phyloP scores from a whole-genome alignment of 2,329 filamentous ascomycete species.

The Fusarium floridanum region DNA sequence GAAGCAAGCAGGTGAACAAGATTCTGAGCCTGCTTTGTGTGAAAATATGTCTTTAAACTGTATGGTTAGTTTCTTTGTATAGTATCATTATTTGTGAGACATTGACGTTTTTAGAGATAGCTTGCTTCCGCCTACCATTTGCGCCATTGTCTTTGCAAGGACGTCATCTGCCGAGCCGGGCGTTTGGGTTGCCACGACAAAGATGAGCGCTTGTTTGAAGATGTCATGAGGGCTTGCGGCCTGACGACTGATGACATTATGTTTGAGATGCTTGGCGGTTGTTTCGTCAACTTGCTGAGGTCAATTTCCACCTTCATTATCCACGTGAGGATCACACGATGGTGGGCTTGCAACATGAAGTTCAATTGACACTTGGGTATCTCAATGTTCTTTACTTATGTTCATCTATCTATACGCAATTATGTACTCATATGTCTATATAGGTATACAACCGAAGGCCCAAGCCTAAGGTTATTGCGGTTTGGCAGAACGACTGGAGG shows the following conservation, averaged over 20 bases:
- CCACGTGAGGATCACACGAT: neutral
- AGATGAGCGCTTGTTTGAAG: neutral
- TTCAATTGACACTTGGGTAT: neutral
- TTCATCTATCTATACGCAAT: neutral
- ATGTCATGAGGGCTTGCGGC: neutral
- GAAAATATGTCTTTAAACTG: neutral
- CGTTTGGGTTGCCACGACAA: neutral
- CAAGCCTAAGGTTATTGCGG: neutral
- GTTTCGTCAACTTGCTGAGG: neutral
- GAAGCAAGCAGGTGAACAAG: neutral
- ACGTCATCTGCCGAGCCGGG: neutral
- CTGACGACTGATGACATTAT: neutral
- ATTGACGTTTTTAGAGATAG: neutral
- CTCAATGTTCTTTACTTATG: neutral
- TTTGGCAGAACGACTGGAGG: neutral
- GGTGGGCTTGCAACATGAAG: neutral
- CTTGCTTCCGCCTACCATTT: slow-evolving; percentile 1
- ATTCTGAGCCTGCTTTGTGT: neutral
- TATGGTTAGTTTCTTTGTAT: neutral
- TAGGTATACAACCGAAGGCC: neutral
- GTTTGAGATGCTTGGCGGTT: neutral
- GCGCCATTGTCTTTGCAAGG: neutral
- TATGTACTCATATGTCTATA: neutral
- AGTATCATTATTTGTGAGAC: neutral
- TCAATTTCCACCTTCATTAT: neutral